Conservation (phyloP, 202 grass and related monocot genomes). For the Saccharum hybrid region DNA sequence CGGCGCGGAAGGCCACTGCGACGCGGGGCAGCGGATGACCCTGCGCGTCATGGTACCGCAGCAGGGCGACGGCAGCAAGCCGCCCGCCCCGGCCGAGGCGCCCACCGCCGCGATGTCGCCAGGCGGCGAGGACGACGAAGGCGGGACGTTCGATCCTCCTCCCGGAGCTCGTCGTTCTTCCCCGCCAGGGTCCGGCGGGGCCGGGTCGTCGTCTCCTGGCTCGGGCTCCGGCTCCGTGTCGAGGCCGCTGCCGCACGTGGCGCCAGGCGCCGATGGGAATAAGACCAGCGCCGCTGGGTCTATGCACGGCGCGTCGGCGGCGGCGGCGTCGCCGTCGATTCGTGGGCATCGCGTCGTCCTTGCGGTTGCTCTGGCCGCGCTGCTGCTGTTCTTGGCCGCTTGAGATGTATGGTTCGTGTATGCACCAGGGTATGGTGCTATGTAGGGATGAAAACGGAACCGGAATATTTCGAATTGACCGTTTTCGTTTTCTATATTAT, state of each 20-base stretch:
- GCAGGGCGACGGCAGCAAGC: no score
- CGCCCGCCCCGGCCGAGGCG: background rate
- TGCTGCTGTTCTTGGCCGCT: background rate
- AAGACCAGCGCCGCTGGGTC: background rate
- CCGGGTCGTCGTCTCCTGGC: background rate
- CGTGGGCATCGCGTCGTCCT: background rate
- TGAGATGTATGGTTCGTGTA: background rate
- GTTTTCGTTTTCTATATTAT: no score
- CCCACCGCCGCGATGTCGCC: conserved; percentile 28
- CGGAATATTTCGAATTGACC: no score
- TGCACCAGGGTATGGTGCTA: background rate
- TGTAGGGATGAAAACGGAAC: no score
- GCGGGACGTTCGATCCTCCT: background rate
- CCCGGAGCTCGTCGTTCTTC: background rate
- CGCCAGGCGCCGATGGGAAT: background rate
- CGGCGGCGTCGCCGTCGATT: background rate
- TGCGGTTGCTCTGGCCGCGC: background rate
- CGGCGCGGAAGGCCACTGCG: conserved; percentile 58
- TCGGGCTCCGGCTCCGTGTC: background rate
- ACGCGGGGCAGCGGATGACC: conserved; percentile 59
- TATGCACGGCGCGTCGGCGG: background rate
- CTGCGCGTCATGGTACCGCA: conserved; percentile 39
- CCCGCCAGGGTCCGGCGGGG: no score
- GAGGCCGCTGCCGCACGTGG: background rate
- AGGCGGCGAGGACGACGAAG: background rate